Evolutionary conservation across 192 early-diverging fungal genomes (phyloP), one percentile per base, ranked within the genome.

Genomic region (Powellomyces hirtus): DNA sequence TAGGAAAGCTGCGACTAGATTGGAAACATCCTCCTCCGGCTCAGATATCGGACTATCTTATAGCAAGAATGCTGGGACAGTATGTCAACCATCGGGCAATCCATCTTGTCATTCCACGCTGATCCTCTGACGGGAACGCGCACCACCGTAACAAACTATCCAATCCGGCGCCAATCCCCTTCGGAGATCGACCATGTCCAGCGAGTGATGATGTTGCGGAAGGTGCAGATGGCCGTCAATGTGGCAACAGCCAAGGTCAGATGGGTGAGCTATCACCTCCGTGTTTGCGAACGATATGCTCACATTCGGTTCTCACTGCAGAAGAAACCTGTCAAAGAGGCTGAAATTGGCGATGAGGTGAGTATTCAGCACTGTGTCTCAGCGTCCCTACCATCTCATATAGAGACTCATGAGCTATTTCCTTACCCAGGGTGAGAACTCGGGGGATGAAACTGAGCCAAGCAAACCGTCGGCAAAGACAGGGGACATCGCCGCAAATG

Each of bases 41-140:
- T n/a, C n/a, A n/a, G n/a, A n/a, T n/a, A n/a, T n/a, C n/a, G n/a
- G n/a, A n/a, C n/a, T n/a, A n/a, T n/a, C n/a, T 42, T 42, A 8
- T 26, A 79, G 75, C 63, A 56, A 10, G 79, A 82, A 66, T 85
- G 77, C 50, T 85, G 83, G 83, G 83, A 85, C 49, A 79, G 75
- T 14, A 80, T 82, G 75, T 76, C 83, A 56, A 66, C 75, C 2
- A 57, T 80, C 44, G 83, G 83, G 13, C 78, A 78, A 29, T 66
- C 74, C 0, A 64, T 85, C 34, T 81, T 80, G 58, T 77, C 75
- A 2, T 85, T 85, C 61, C 62, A 67, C 35, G 27, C 65, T 0
- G 77, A 85, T 52, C 74, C 78, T 22, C 52, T 76, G 13, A 79
- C 78, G 0, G 62, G 49, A 0, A 70, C 53, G 34, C 42, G 61